Base-by-base conservation (phyloP, 225 moss, liverwort and hornwort genomes). In the Sphagnum tenellum region DNA sequence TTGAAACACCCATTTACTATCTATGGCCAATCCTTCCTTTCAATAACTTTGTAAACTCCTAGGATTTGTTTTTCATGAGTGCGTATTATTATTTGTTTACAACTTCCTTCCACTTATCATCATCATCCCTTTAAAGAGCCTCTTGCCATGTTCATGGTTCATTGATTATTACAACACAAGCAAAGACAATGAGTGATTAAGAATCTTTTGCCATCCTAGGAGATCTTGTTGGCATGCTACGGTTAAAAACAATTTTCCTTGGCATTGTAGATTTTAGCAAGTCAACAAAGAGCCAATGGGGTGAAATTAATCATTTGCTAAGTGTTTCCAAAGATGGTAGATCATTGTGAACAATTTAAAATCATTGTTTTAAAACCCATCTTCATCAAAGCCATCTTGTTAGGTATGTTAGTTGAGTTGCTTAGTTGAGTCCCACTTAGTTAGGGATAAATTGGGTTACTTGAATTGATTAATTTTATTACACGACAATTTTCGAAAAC, bases 1-100 rank as follows among this genome's bases (percentile, higher is more conserved):
- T 46, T 46, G 55, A 45, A 54, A 66, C n/a, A 66, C 66, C 54
- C 4, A 55, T n/a, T 66, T 66, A 45, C 2, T 49, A 7, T n/a
- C 52, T 52, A 66, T 52, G 10, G 54, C 29, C 44, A 3, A 14
- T 66, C 5, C 48, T 45, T 11, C 46, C 64, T 49, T 14, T 3
- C 3, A 48, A 48, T 5, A 64, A 10, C n/a, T 64, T 10, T 49
- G 7, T 12, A 4, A 66, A n/a, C n/a, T 7, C 5, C 66, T 54
- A 66, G 3, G 52, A 48, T 3, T 44, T 5, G 49, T 65, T 65
- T 65, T 65, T 12, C 50, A 46, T 48, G 9, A 65, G 2, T 3
- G 45, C 0, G 3, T 65, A 3, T 0, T 51, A 14, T 46, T 66
- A 12, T 6, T 14, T 9, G 4, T 12, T 8, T 4, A 46, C 45